Base-by-base conservation (phyloP, 2,329 filamentous ascomycete species). In the Arthrobotrys sphaeroides region DNA sequence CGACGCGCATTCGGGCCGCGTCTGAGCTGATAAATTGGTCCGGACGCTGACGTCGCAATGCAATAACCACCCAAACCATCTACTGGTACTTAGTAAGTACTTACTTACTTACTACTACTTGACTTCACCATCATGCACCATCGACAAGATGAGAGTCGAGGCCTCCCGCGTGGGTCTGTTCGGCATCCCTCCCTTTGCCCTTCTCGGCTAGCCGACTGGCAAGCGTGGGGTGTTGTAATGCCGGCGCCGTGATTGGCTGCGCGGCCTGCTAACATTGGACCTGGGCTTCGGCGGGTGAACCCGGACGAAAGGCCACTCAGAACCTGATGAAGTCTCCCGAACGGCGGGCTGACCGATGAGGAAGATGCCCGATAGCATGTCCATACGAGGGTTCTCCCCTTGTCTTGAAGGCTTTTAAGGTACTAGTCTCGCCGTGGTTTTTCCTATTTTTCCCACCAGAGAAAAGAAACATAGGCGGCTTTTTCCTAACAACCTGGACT, bases 241-340 rank as follows among this genome's bases (percentile, higher is more conserved):
- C 12, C 9, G 43, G 16, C 12, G n/a, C 6, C 31, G 1, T 70
- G 66, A 70, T 70, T 70, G 66, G 66, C 66, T 45, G 57, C 20
- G 36, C 61, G 47, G 38, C 61, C 45, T 53, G 61, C 61, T 53
- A 60, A 51, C 43, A 16, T 53, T 53, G 26, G 22, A 61, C 33
- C 28, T 69, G 28, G 38, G 38, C 12, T 64, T 38, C 22, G 31
- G 43, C 72, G 72, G 72, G 57, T 45, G 72, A 75, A 75, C 57
- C 72, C 72, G 72, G 72, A 69, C 65, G 26, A 60, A 72, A 68
- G 62, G 53, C 49, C 38, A 66, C 49, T 16, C 60, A 57, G 38
- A 20, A 51, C 22, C 28, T 22, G 16, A 49, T 45, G 22, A 33
- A 49, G 16, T 9, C 42, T 45, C 24, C 59, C 59, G 61, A 43